Conservation (phyloP, 768 basidiomycete species). For the Holtermanniella nyarrowii region DNA sequence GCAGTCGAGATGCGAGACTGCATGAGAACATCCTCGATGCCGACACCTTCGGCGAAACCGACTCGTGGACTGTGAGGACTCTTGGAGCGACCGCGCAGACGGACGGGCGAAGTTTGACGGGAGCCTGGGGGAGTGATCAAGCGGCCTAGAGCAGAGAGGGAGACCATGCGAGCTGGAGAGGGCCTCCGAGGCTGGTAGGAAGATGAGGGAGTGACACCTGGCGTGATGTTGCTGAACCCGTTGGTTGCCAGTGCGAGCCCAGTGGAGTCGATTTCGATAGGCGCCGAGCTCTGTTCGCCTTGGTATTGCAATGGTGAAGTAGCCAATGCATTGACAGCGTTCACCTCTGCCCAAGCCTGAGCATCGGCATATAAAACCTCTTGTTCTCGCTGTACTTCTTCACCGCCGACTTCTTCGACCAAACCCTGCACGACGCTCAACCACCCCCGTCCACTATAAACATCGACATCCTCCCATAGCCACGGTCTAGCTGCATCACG, state of each 20-base stretch:
- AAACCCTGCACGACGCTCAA: constrained; percentile 37
- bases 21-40: neutral
- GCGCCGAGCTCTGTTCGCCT: neutral
- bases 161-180: neutral
- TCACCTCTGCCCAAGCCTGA: neutral
- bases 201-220: neutral
- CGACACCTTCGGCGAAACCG: neutral
- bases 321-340: too few species aligned
- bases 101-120: neutral
- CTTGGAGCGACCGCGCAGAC: neutral
- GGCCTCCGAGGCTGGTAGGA: neutral
- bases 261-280: neutral
- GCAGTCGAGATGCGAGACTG: neutral
- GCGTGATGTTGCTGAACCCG: neutral
- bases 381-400: constrained; percentile 1
- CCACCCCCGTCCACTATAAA: constrained; percentile 35
- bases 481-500: constrained; percentile 31
- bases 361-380: neutral
- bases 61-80: neutral
- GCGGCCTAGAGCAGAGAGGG: neutral
- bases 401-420: constrained; percentile 33
- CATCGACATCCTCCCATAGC: constrained; percentile 38
- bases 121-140: neutral
- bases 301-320: neutral
- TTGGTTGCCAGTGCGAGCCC: too few species aligned